Conservation (phyloP, 2,329 filamentous ascomycete genomes). For the Diaporthe ampelina region DNA sequence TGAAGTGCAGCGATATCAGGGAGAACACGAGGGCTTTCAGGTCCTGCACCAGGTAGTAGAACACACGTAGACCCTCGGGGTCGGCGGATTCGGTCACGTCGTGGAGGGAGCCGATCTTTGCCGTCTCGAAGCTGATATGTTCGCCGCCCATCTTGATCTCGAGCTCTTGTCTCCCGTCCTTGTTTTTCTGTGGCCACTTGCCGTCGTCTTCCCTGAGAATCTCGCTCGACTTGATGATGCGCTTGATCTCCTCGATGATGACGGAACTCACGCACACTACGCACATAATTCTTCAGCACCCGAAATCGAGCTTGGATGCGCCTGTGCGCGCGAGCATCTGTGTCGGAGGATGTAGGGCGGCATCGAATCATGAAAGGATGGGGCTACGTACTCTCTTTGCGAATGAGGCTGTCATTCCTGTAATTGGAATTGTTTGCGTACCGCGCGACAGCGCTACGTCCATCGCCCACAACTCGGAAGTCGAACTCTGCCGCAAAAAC, state of each 20-base stretch:
- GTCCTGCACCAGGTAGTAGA: constrained; percentile 99
- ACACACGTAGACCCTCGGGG: constrained; percentile 94
- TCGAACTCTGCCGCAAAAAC: constrained; percentile 82
- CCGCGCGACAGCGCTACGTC: constrained; percentile 90
- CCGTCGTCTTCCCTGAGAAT: constrained; percentile 99
- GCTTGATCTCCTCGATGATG: constrained; percentile 93
- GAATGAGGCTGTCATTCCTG: constrained; percentile 96
- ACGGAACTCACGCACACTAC: constrained; percentile 95
- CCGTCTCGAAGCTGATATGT: constrained; percentile 99
- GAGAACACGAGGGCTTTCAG: constrained; percentile 97
- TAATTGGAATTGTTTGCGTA: constrained; percentile 99
- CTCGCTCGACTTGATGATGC: constrained; percentile 96
- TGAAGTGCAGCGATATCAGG: constrained; percentile 96
- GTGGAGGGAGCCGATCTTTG: constrained; percentile 96
- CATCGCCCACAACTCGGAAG: constrained; percentile 92
- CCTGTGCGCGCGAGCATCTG: neutral
- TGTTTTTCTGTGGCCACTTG: constrained; percentile 99
- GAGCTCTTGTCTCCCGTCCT: constrained; percentile 95
- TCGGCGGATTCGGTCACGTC: constrained; percentile 97
- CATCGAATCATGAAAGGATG: neutral
- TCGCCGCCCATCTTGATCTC: constrained; percentile 95
- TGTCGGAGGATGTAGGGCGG: neutral
- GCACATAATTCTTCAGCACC: neutral
- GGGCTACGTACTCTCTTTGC: constrained; percentile 90
- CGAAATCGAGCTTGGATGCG: neutral